These are phyloP conservation scores for Colletotrichum musae DNA, from an alignment of 2,329 filamentous ascomycete genomes.

Conservation along the genomic window DNA sequence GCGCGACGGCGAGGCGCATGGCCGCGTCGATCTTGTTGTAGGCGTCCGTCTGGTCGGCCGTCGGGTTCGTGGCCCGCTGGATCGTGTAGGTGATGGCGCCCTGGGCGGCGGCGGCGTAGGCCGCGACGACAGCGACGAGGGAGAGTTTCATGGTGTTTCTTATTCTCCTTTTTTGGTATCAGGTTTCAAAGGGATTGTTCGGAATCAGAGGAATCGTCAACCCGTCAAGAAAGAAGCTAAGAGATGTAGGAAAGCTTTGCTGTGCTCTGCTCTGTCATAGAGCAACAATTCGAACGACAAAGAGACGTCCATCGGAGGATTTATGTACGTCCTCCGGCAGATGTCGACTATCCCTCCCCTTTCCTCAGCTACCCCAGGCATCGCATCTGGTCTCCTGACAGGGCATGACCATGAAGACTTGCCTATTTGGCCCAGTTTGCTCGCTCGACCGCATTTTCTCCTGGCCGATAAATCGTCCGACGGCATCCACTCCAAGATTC, in stretches of 20 bases:
- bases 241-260: background rate
- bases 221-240: background rate
- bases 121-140: constrained; percentile 45
- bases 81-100: constrained; percentile 57
- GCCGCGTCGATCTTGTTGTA: constrained; percentile 58
- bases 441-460: background rate
- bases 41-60: constrained; percentile 58
- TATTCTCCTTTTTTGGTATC: background rate
- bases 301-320: background rate
- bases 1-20: constrained; percentile 57
- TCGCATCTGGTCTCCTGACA: constrained; percentile 18
- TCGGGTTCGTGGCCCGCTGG: constrained; percentile 55
- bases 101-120: constrained; percentile 51
- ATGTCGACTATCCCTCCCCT: constrained; percentile 1
- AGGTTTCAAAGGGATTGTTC: background rate
- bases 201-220: background rate
- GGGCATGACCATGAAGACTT: background rate
- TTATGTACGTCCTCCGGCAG: constrained; percentile 11
- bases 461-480: constrained; percentile 17
- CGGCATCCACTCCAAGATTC: background rate
- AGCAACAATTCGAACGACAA: background rate
- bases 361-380: background rate
- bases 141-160: constrained; percentile 43
- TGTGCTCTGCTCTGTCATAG: background rate
- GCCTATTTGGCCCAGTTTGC: background rate